Conservation (phyloP, 352 stramenopile species). For the Phytophthora niederhauseri region DNA sequence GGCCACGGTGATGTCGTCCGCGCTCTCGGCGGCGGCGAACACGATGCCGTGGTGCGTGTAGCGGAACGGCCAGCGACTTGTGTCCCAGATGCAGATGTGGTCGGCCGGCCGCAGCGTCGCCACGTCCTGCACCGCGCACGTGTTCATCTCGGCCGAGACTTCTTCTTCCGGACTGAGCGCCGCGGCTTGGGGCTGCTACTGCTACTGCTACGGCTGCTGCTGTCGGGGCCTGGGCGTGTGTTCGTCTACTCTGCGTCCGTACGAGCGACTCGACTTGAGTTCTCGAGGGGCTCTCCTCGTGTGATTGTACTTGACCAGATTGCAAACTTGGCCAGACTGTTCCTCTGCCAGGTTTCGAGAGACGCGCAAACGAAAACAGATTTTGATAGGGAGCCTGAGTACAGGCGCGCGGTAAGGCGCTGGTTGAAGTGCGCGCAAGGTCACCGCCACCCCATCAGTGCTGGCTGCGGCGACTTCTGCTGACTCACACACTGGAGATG, state of each 20-base stretch:
- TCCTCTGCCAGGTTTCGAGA: neutral
- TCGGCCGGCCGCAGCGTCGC: constrained; percentile 59
- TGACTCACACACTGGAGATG: neutral
- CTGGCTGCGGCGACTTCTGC: neutral
- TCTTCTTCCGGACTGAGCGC: neutral
- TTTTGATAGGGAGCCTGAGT: neutral
- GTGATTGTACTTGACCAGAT: neutral
- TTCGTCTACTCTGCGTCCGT: neutral
- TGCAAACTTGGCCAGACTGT: neutral
- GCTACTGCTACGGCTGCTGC: neutral
- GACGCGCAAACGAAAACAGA: neutral
- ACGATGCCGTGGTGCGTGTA: constrained; percentile 85
- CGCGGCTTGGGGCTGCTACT: neutral
- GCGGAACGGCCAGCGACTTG: constrained; percentile 71
- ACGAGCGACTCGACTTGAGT: neutral
- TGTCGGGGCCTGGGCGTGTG: neutral
- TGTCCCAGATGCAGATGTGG: constrained; percentile 86
- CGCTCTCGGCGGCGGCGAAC: constrained; percentile 41
- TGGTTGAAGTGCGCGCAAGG: neutral
- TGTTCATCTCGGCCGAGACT: constrained; percentile 51
- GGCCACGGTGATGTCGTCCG: constrained; percentile 62
- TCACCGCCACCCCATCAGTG: neutral
- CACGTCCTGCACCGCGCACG: constrained; percentile 63
- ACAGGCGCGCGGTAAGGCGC: too few relatives aligned
- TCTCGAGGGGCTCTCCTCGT: neutral